phyloP scores from a whole-genome alignment of 169 alveolate genomes.

The Eimeria necatrix region DNA sequence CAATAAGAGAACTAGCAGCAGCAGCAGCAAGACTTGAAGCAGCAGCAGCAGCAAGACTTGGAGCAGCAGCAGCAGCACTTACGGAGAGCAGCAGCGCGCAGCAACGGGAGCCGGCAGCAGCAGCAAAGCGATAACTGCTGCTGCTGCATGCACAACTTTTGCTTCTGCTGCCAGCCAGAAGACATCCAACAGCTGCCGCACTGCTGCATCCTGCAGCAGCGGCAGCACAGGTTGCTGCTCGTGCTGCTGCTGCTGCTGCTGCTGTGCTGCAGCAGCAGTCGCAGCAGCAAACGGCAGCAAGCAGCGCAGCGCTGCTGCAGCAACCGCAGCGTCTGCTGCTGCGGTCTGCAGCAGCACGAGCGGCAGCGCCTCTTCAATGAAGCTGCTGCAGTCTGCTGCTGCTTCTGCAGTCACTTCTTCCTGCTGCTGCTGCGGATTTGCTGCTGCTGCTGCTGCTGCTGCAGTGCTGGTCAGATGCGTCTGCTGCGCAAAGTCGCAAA shows the following conservation, averaged over 20 bases:
- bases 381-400: not conserved
- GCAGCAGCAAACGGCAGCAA: slow-evolving; percentile 41
- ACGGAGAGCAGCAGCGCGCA: slow-evolving; percentile 7
- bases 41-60: not conserved
- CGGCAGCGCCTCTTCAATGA: not conserved
- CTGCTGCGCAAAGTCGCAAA: not conserved
- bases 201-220: slow-evolving; percentile 11
- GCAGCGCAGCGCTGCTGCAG: slow-evolving; percentile 27
- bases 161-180: not conserved
- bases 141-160: not conserved
- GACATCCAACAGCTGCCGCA: slow-evolving; percentile 45
- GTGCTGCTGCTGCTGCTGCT: not conserved
- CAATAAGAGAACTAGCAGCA: not conserved
- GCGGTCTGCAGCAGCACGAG: slow-evolving; percentile 14
- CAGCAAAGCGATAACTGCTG: slow-evolving; percentile 31
- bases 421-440: not conserved
- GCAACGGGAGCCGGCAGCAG: slow-evolving; percentile 30
- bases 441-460: slow-evolving; percentile 40
- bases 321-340: slow-evolving; percentile 5
- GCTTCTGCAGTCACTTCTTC: not conserved
- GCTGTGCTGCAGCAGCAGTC: slow-evolving; percentile 14
- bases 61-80: slow-evolving; percentile 5
- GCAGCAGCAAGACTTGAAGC: not conserved
- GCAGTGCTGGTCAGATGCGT: not conserved
- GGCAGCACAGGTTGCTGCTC: slow-evolving; percentile 14